phyloP scores from a whole-genome alignment of 2,329 filamentous ascomycete species.

The Stagonosporopsis tanaceti region DNA sequence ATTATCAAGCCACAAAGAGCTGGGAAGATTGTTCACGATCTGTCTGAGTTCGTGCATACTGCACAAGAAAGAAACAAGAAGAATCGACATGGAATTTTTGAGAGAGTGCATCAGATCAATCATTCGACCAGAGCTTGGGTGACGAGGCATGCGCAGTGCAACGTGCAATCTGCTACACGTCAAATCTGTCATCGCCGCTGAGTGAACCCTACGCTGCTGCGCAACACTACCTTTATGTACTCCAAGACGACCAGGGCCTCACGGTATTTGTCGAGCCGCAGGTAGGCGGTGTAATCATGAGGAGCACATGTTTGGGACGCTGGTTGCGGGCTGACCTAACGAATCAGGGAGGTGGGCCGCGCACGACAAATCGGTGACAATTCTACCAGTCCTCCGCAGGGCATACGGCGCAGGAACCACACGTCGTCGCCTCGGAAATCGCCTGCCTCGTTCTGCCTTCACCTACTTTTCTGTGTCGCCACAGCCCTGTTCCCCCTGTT shows the following conservation, averaged over 20 bases:
- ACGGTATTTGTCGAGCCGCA: conserved; percentile 11
- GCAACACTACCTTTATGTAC: conserved; percentile 10
- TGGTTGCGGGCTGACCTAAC: conserved; percentile 7
- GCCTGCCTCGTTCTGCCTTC: conserved; percentile 21
- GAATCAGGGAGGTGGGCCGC: conserved; percentile 18
- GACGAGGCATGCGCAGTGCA: conserved; percentile 24
- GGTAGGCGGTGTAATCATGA: conserved; percentile 13
- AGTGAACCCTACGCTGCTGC: conserved; percentile 11
- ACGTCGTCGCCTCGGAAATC: conserved; percentile 18
- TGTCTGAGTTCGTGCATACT: background rate
- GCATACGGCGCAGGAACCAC: conserved; percentile 16
- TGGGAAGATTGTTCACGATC: background rate
- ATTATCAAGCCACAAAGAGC: background rate
- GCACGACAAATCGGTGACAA: conserved; percentile 21
- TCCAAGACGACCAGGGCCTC: conserved; percentile 2
- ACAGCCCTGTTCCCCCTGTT: conserved; percentile 32
- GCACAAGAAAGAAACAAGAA: background rate
- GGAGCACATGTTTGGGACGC: conserved; percentile 9
- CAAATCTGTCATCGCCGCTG: conserved; percentile 13
- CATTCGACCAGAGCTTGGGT: conserved; percentile 6
- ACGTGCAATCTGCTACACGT: conserved; percentile 20
- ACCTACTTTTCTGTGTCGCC: conserved; percentile 34
- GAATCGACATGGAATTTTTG: background rate
- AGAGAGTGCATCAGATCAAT: background rate
- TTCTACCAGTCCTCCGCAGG: conserved; percentile 18